Base-by-base conservation (phyloP, 2,329 filamentous ascomycete species). In the Balansia obtecta region DNA sequence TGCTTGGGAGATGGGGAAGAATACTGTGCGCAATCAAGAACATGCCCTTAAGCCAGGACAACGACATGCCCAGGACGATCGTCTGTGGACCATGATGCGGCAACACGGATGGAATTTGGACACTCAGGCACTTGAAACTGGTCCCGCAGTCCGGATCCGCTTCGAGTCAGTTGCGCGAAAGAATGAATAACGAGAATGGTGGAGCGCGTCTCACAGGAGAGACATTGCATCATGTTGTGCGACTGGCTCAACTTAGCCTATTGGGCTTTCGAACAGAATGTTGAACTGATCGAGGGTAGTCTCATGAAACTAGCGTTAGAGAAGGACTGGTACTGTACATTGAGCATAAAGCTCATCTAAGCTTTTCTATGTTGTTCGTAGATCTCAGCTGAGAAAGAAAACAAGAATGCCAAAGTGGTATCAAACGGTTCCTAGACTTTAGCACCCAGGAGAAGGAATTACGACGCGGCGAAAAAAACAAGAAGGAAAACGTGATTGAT, bases 71-170 rank as follows among this genome's bases (percentile, higher is more conserved):
- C 47, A 46, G 4, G 48, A 59, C 16, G 55, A 52, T 1, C n/a
- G 53, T 13, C 51, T 69, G 13, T 67, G 64, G 61, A 52, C 57
- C 5, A 50, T 42, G 15, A 54, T 70, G 53, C 43, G 45, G 3
- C 50, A 48, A 9, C 57, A 57, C 30, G 66, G 68, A 0, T 71
- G 68, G 68, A 62, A 65, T 39, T 30, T 66, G 6, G 54, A 60
- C 4, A 56, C 62, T 2, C 65, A 68, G 49, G 57, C 61, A 0
- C 60, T 71, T 15, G 68, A 71, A 58, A 69, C 66, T 1, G 57
- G 52, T 1, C 63, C 63, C 1, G 66, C 68, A 1, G 57, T 67
- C 15, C 61, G 68, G 7, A 49, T 71, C 30, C 51, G 54, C 8
- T 54, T 59, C 22, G 56, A 57, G 30, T 33, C 54, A 2, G 50